Base-by-base conservation (phyloP, 1,284 basidiomycete species). In the Mrakiaceae sp. region DNA sequence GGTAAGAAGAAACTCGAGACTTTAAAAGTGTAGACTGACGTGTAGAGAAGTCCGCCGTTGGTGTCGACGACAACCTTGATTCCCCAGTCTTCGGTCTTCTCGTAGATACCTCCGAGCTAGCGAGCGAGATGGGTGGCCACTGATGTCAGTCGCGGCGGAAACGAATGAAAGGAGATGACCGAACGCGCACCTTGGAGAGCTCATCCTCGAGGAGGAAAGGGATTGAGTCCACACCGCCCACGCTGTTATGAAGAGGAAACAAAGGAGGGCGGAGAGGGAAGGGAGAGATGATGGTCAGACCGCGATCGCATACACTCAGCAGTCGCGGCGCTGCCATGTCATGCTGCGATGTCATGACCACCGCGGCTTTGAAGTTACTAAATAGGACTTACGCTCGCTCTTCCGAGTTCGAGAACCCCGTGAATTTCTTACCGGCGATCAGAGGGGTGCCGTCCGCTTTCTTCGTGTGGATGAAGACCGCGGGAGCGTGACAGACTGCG, bases 401-500 rank as follows among this genome's bases (percentile, higher is more conserved):
- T 72, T 90, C 88, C 1, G 70, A 74, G 73, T 90, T 85, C 64
- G 87, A 84, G 77, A 90, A 88, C 40, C 81, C 83, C 0, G 87
- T 88, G 53, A 79, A 79, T 16, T 75, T 71, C 64, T 79, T 81
- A 48, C 83, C 86, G 11, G 78, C 79, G 71, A 90, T 83, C 67
- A 89, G 84, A 2, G 83, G 81, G 68, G 82, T 80, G 58, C 83
- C 83, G 3, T 79, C 72, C 1, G 77, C 74, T 69, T 82, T 83
- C 14, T 79, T 81, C 6, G 76, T 84, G 11, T 79, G 78, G 16
- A 83, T 80, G 27, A 88, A 66, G 75, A 53, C 62, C 11, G 81
- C 84, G 68, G 86, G 81, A 46, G 86, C 87, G 74, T 88, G 87
- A 76, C 87, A 88, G n/a, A 89, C 86, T 5, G 86, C 86, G 46